Conservation (phyloP, 2,329 filamentous ascomycete species). For the Aspergillus jensenii region DNA sequence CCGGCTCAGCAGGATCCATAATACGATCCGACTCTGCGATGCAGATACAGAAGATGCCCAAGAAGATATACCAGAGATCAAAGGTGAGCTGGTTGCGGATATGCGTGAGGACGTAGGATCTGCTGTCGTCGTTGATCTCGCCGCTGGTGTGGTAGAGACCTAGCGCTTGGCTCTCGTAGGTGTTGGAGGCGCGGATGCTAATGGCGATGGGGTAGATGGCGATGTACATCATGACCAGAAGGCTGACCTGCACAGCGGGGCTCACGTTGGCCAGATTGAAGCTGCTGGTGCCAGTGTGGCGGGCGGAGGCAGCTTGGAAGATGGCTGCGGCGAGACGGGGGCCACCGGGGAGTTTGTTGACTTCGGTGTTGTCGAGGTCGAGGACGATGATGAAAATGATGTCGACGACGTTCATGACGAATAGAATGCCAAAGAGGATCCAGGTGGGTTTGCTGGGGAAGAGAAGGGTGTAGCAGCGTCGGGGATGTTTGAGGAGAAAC, state of each 20-base stretch:
- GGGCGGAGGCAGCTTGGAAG: constrained; percentile 57
- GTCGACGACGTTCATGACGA: constrained; percentile 54
- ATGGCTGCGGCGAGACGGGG: constrained; percentile 56
- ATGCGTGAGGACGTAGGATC: too few relatives aligned
- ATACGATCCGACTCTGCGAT: too few relatives aligned
- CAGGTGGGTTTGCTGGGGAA: constrained; percentile 61
- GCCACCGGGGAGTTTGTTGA: constrained; percentile 41
- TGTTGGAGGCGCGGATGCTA: constrained; percentile 71
- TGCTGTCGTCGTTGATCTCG: too few relatives aligned
- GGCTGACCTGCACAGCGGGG: constrained; percentile 57
- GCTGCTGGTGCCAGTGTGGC: constrained; percentile 50
- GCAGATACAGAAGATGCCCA: too few relatives aligned
- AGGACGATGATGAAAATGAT: constrained; percentile 55
- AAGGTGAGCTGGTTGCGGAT: too few relatives aligned
- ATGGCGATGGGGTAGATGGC: constrained; percentile 95
- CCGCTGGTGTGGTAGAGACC: constrained; percentile 40
- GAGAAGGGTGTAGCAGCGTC: constrained; percentile 62
- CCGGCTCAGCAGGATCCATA: too few relatives aligned
- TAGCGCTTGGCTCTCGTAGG: constrained; percentile 66
- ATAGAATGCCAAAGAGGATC: constrained; percentile 53
- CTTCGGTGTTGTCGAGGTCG: constrained; percentile 53
- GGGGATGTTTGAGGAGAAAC: constrained; percentile 63
- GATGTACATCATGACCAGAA: constrained; percentile 96
- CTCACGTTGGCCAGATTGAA: constrained; percentile 54
- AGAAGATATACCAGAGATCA: too few relatives aligned